Conservation (phyloP, 2,329 filamentous ascomycete species). For the Chrysoporthe deuterocubensis region DNA sequence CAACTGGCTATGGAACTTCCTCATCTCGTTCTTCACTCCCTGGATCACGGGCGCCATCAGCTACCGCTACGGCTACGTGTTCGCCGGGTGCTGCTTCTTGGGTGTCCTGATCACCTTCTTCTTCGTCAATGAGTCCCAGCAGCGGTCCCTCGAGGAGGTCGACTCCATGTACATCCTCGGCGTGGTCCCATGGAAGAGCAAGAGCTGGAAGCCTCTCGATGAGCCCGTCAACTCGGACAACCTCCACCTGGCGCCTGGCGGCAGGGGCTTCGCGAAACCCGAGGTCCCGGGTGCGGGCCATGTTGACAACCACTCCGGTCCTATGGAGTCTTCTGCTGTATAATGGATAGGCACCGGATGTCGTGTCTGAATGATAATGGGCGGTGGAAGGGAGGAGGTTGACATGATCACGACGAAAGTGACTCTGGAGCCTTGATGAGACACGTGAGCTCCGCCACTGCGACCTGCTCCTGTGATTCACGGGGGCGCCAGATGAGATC, state of each 20-base stretch:
- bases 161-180: slow-evolving; percentile 67
- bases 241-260: slow-evolving; percentile 27
- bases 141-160: slow-evolving; percentile 67
- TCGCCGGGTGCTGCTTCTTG: slow-evolving; percentile 63
- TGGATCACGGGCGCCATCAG: slow-evolving; percentile 66
- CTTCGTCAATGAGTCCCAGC: slow-evolving; percentile 67
- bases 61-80: slow-evolving; percentile 67
- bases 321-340: slow-evolving; percentile 17
- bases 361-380: slow-evolving; percentile 2
- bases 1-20: slow-evolving; percentile 66
- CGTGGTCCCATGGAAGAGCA: slow-evolving; percentile 60
- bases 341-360: not conserved
- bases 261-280: slow-evolving; percentile 23
- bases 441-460: not conserved
- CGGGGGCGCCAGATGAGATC: slow-evolving; percentile 1
- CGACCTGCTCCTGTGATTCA: not conserved
- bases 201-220: slow-evolving; percentile 44
- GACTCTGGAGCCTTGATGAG: not conserved
- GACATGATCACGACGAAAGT: not conserved
- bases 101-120: slow-evolving; percentile 65
- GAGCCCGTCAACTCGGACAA: slow-evolving; percentile 27
- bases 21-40: slow-evolving; percentile 68
- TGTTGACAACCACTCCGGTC: slow-evolving; percentile 19
- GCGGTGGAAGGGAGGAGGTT: not conserved
- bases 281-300: slow-evolving; percentile 25